These are phyloP conservation scores for Herpetomonas samuelpessoai DNA, from an alignment of 208 protist genomes.

Conservation along the genomic window DNA sequence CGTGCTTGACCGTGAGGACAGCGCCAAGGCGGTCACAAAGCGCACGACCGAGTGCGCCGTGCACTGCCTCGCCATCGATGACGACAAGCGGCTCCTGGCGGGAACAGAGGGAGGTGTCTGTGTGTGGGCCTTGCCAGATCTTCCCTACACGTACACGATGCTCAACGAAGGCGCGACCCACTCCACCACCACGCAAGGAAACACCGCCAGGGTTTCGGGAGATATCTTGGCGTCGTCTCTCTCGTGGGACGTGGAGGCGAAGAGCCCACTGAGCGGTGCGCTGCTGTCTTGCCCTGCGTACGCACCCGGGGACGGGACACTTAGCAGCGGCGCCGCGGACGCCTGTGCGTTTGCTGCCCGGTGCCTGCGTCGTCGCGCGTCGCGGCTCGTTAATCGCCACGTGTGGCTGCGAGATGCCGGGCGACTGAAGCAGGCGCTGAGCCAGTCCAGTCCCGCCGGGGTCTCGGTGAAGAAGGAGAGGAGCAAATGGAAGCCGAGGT, in stretches of 20 bases:
- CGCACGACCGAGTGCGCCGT: slow-evolving; percentile 30
- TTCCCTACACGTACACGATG: slow-evolving; percentile 48
- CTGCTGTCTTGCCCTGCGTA: slow-evolving; percentile 3
- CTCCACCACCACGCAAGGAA: slow-evolving; percentile 2
- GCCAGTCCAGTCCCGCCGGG: not conserved
- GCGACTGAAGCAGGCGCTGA: slow-evolving; percentile 28
- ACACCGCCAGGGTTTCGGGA: too few relatives aligned
- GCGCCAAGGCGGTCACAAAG: slow-evolving; percentile 1
- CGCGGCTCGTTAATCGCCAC: slow-evolving; percentile 56
- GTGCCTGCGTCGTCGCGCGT: slow-evolving; percentile 33
- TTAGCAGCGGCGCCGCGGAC: not conserved
- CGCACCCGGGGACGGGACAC: too few relatives aligned
- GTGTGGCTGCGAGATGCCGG: slow-evolving; percentile 43
- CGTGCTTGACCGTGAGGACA: slow-evolving; percentile 43
- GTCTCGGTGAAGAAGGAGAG: not conserved
- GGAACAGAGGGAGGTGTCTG: slow-evolving; percentile 60
- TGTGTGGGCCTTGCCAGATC: slow-evolving; percentile 50
- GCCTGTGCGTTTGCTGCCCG: not conserved
- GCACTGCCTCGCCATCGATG: slow-evolving; percentile 61
- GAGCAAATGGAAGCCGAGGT: slow-evolving; percentile 72
- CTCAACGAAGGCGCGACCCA: not conserved
- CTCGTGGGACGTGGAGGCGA: slow-evolving; percentile 41
- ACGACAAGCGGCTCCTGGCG: slow-evolving; percentile 40
- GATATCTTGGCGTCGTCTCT: too few relatives aligned
- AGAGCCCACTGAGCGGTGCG: slow-evolving; percentile 20